Conservation (phyloP, 2,329 filamentous ascomycete genomes). For the Plenodomus tracheiphilus region DNA sequence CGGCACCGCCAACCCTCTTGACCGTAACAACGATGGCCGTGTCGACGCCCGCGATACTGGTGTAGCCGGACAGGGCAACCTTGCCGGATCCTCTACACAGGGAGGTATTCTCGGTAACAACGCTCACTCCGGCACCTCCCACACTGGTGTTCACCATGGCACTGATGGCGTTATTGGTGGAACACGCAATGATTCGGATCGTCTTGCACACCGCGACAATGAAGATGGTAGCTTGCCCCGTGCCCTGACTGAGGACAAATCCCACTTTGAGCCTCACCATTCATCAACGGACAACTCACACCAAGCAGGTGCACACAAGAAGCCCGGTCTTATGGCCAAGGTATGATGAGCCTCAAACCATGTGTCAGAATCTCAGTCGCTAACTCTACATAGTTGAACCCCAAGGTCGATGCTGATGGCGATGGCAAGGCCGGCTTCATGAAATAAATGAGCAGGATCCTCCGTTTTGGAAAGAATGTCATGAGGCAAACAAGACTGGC, state of each 20-base stretch:
- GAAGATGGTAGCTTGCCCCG: slow-evolving; percentile 14
- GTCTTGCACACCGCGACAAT: slow-evolving; percentile 11
- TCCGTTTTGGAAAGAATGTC: slow-evolving; percentile 6
- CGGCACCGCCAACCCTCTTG: neutral
- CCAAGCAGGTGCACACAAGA: slow-evolving; percentile 30
- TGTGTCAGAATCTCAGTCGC: neutral
- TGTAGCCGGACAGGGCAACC: slow-evolving; percentile 5
- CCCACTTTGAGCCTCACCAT: slow-evolving; percentile 16
- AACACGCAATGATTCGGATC: neutral
- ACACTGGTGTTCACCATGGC: slow-evolving; percentile 1
- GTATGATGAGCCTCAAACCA: slow-evolving; percentile 20
- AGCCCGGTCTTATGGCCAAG: slow-evolving; percentile 55
- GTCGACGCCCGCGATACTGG: slow-evolving; percentile 2
- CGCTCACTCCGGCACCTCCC: neutral
- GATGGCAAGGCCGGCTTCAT: slow-evolving; percentile 63
- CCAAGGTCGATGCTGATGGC: slow-evolving; percentile 50
- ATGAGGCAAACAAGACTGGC: neutral
- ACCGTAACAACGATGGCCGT: neutral
- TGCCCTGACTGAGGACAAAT: slow-evolving; percentile 13
- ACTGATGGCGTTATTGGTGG: slow-evolving; percentile 9
- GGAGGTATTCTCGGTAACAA: slow-evolving; percentile 3
- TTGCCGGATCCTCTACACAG: slow-evolving; percentile 4
- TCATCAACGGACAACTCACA: slow-evolving; percentile 20
- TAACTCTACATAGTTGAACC: neutral
- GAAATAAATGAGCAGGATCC: slow-evolving; percentile 46